These are phyloP conservation scores for Venturia carpophila DNA, from an alignment of 2,329 filamentous ascomycete genomes.

Conservation along the genomic window DNA sequence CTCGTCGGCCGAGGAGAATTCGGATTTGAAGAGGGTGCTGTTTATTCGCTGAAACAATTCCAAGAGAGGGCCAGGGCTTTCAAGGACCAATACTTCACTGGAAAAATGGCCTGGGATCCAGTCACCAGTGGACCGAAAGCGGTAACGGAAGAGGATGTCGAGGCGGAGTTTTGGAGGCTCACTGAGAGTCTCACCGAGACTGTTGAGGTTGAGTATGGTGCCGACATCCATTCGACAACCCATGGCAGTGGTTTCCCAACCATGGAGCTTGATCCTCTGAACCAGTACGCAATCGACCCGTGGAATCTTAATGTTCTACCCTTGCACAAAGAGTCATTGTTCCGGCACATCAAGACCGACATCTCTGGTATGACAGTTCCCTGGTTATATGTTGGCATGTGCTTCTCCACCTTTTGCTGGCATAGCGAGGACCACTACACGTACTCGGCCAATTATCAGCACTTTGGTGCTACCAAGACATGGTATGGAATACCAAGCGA, in stretches of 20 bases:
- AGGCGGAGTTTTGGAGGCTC: conserved; percentile 92
- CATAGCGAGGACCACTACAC: conserved; percentile 98
- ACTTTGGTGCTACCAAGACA: conserved; percentile 95
- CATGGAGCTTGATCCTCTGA: conserved; percentile 78
- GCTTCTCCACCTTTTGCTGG: conserved; percentile 99
- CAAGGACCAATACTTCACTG: conserved; percentile 87
- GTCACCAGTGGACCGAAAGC: conserved; percentile 71
- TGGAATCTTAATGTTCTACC: conserved; percentile 96
- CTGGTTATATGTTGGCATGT: conserved; percentile 99
- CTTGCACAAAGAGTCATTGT: conserved; percentile 82
- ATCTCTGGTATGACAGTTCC: conserved; percentile 99
- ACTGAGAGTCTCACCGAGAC: conserved; percentile 92
- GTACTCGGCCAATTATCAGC: conserved; percentile 97
- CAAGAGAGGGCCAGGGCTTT: conserved; percentile 94
- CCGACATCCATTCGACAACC: conserved; percentile 95
- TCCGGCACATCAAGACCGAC: conserved; percentile 95
- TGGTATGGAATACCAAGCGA: conserved; percentile 97
- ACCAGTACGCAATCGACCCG: conserved; percentile 78
- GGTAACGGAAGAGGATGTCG: conserved; percentile 90
- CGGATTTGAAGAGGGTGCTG: conserved; percentile 90
- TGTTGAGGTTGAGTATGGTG: conserved; percentile 95
- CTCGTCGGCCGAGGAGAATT: conserved; percentile 95
- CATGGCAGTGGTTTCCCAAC: conserved; percentile 97
- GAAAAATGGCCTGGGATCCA: conserved; percentile 81
- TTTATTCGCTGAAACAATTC: conserved; percentile 92